Evolutionary conservation across 345 rosid genomes (phyloP).

Genomic region (Brassica incana): DNA sequence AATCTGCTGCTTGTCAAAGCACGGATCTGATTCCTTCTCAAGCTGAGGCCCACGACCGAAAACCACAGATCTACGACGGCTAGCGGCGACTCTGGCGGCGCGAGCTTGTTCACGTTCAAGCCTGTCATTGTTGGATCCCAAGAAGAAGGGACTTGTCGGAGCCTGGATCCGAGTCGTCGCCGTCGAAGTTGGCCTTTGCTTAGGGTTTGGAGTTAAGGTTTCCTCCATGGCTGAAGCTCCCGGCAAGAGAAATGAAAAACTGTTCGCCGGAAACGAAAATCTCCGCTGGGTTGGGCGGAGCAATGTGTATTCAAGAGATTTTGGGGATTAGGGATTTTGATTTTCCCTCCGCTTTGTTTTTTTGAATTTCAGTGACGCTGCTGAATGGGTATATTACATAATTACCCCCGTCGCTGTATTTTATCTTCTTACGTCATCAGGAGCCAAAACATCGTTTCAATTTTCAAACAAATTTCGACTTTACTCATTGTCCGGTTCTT

Average conservation of each 20-base stretch:
- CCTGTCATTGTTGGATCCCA: constrained; percentile 78
- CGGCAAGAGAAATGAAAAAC: background rate
- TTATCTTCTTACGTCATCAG: too few relatives aligned
- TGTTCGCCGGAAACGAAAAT: background rate
- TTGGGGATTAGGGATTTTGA: constrained; percentile 34
- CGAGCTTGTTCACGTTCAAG: constrained; percentile 89
- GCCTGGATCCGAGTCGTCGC: constrained; percentile 64
- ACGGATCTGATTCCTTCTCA: constrained; percentile 48
- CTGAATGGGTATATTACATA: background rate
- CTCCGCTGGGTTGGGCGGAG: constrained; percentile 21
- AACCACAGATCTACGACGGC: constrained; percentile 67
- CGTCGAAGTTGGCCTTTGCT: constrained; percentile 50
- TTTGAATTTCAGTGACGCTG: constrained; percentile 40
- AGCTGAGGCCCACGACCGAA: constrained; percentile 35
- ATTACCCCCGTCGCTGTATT: background rate
- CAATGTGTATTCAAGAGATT: background rate
- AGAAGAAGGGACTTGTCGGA: constrained; percentile 74
- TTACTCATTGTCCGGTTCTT: background rate
- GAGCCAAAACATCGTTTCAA: background rate
- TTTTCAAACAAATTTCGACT: background rate
- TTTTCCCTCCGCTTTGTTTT: constrained; percentile 52
- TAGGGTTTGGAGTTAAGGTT: constrained; percentile 65
- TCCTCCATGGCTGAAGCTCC: constrained; percentile 54
- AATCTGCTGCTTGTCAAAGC: constrained; percentile 76
- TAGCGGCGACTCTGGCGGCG: constrained; percentile 81